Evolutionary conservation across 2,329 filamentous ascomycete genomes (phyloP).

Genomic region (Aspergillus versicolor): DNA sequence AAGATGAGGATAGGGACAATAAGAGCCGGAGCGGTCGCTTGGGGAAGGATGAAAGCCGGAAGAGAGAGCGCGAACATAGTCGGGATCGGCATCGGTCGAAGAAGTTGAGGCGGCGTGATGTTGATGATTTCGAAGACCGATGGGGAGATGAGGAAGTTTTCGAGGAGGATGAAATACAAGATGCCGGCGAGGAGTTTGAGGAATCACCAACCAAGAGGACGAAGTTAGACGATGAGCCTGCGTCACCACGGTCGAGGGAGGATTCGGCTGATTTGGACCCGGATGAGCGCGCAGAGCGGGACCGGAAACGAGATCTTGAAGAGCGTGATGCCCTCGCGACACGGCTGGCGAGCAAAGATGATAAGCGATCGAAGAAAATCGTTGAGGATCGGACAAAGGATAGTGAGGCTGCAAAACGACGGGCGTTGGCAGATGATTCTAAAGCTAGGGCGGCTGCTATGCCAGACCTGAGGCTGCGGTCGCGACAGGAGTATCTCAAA

Average conservation of each 20-base stretch:
- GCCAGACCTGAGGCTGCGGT: slow-evolving; percentile 76
- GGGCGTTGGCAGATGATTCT: slow-evolving; percentile 66
- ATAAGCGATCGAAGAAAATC: slow-evolving; percentile 67
- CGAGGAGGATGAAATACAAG: slow-evolving; percentile 42
- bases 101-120: slow-evolving; percentile 52
- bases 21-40: slow-evolving; percentile 23
- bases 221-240: slow-evolving; percentile 60
- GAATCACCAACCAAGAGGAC: slow-evolving; percentile 71
- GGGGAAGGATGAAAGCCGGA: slow-evolving; percentile 34
- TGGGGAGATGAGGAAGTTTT: slow-evolving; percentile 74
- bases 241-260: slow-evolving; percentile 29
- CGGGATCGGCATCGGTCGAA: slow-evolving; percentile 48
- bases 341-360: slow-evolving; percentile 69
- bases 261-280: slow-evolving; percentile 57
- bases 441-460: slow-evolving; percentile 69
- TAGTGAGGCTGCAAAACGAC: slow-evolving; percentile 59
- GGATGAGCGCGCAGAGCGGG: slow-evolving; percentile 57
- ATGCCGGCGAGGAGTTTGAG: slow-evolving; percentile 57
- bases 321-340: slow-evolving; percentile 81
- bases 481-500: slow-evolving; percentile 87
- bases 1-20: slow-evolving; percentile 21
- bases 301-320: slow-evolving; percentile 64
- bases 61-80: slow-evolving; percentile 35
- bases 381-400: slow-evolving; percentile 61
- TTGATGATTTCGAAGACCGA: slow-evolving; percentile 67